Base-by-base conservation (phyloP, 768 basidiomycete species). In the Galerina marginata region DNA sequence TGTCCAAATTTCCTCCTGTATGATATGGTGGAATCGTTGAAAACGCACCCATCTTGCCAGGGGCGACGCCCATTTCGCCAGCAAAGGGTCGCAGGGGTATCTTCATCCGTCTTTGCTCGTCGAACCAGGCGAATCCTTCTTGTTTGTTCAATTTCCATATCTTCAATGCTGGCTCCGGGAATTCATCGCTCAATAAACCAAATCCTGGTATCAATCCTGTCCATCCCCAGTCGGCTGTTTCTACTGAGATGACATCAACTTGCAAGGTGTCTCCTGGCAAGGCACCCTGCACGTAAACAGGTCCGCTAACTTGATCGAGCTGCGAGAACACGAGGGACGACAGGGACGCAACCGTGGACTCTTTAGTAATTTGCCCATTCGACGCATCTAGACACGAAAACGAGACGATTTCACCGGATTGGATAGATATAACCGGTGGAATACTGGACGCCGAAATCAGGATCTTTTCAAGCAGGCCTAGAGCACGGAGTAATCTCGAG, bases 331-430 rank as follows among this genome's bases (percentile, higher is more conserved):
- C 73, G 60, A 87, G 70, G 2, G 77, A 68, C 12, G 71, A 61
- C 38, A 87, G 65, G 25, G 75, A 61, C 1, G 58, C 54, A 2
- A 70, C 60, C 15, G 78, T 81, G 6, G 83, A 83, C 4, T 73
- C 59, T 25, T 78, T 67, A 0, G 77, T 81, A 58, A 88, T 75
- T 69, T 88, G 85, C 1, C 84, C 85, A 62, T 86, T 87, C 25
- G 86, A 86, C 2, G 81, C 86, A 67, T 88, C 86, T n/a, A 86
- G 76, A 61, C 86, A 88, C 66, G 86, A 83, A 65, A 87, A 86
- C 25, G 77, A 76, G 60, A 88, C 75, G 4, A 76, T 81, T 3
- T 83, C 81, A 14, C 86, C 86, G 2, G 86, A 87, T 45, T 78
- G 60, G 49, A 88, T 68, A 12, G 67, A 79, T 33, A 85, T 62